Percentiles rank a stretch among this genome's conserved stretches.
Evolutionary conservation across 129 eudicot genomes (phyloP).

Genomic region (Erigeron canadensis): DNA sequence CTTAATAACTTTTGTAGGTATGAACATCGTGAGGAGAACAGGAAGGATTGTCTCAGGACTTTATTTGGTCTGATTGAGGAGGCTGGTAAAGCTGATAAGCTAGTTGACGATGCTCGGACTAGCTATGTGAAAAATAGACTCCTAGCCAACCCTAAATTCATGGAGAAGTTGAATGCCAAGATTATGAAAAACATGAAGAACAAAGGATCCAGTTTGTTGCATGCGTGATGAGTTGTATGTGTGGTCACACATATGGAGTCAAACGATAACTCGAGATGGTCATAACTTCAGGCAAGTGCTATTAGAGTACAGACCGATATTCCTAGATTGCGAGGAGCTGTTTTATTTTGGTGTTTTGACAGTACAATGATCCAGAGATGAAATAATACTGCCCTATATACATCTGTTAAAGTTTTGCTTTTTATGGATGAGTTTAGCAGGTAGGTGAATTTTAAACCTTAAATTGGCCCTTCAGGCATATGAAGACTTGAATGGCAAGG

Average conservation of each 20-base stretch:
- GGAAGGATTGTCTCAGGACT: slow-evolving; percentile 95
- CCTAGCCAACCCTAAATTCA: slow-evolving; percentile 64
- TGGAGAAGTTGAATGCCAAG: slow-evolving; percentile 72
- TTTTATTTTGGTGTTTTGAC: slow-evolving; percentile 18
- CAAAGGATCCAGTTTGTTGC: slow-evolving; percentile 24
- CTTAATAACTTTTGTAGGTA: slow-evolving; percentile 46
- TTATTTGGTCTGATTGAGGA: slow-evolving; percentile 79
- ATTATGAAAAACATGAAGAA: slow-evolving; percentile 32
- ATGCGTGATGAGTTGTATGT: slow-evolving; percentile 37
- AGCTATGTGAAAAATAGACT: slow-evolving; percentile 67
- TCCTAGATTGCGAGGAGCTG: slow-evolving; percentile 15
- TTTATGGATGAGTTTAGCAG: slow-evolving; percentile 2
- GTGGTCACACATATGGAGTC: slow-evolving; percentile 5
- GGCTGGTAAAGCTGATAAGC: slow-evolving; percentile 72
- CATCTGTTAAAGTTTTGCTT: slow-evolving; percentile 10
- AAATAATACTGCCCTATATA: slow-evolving; percentile 1
- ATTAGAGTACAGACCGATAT: not conserved
- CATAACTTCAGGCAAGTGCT: not conserved
- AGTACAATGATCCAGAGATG: slow-evolving; percentile 4
- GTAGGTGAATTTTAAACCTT: slow-evolving; percentile 26
- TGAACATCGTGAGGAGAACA: slow-evolving; percentile 94
- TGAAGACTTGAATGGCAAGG: not conserved
- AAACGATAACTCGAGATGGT: not conserved
- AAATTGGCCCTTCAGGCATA: slow-evolving; percentile 6
- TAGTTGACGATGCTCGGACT: slow-evolving; percentile 64